These are phyloP conservation scores for Nitzschia inconspicua DNA, from an alignment of 108 stramenopile genomes.

Conservation along the genomic window DNA sequence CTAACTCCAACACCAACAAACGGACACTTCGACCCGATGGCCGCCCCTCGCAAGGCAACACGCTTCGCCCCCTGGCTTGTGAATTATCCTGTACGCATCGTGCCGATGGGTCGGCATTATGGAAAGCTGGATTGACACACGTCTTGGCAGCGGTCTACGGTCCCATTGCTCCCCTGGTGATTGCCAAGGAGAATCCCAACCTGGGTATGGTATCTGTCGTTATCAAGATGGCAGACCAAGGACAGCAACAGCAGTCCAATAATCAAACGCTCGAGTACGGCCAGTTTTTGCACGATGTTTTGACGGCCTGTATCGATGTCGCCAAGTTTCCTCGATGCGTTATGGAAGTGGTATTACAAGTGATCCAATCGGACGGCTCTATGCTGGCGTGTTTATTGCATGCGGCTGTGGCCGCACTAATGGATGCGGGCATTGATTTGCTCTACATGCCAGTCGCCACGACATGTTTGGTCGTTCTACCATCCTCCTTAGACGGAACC, in stretches of 20 bases:
- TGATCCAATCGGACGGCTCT: slow-evolving; percentile 75
- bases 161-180: slow-evolving; percentile 70
- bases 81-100: slow-evolving; percentile 74
- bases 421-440: slow-evolving; percentile 86
- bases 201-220: slow-evolving; percentile 51
- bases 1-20: background rate
- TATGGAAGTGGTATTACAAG: slow-evolving; percentile 57
- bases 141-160: slow-evolving; percentile 87
- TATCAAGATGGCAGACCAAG: slow-evolving; percentile 46
- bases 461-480: slow-evolving; percentile 53
- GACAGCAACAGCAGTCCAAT: slow-evolving; percentile 17
- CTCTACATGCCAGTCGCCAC: slow-evolving; percentile 71
- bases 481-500: background rate
- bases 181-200: slow-evolving; percentile 47
- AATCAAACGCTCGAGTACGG: slow-evolving; percentile 57
- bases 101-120: slow-evolving; percentile 82
- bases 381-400: slow-evolving; percentile 58
- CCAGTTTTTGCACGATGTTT: slow-evolving; percentile 45
- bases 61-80: slow-evolving; percentile 80
- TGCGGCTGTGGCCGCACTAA: slow-evolving; percentile 75
- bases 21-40: slow-evolving; percentile 37
- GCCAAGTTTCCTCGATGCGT: slow-evolving; percentile 66
- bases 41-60: slow-evolving; percentile 31
- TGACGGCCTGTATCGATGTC: slow-evolving; percentile 46
- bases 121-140: slow-evolving; percentile 76